Conservation (phyloP, 345 rosid genomes). For the Draba incana region DNA sequence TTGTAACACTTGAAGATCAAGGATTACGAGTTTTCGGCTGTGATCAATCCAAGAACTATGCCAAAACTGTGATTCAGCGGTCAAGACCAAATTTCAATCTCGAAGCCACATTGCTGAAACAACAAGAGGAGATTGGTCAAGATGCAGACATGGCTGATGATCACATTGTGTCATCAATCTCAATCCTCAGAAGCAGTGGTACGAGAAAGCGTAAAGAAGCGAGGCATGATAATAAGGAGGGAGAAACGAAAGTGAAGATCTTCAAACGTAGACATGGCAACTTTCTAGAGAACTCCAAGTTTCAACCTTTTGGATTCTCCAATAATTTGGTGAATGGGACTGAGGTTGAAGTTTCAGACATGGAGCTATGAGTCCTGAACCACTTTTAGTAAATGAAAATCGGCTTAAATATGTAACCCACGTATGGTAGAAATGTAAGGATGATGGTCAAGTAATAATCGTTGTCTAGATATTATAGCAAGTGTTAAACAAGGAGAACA, state of each 20-base stretch:
- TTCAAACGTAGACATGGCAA: constrained; percentile 48
- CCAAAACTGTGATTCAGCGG: constrained; percentile 49
- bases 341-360: constrained; percentile 53
- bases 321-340: constrained; percentile 48
- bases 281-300: constrained; percentile 33
- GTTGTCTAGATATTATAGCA: constrained; percentile 30
- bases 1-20: constrained; percentile 58
- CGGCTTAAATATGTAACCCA: constrained; percentile 12
- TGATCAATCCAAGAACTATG: constrained; percentile 52
- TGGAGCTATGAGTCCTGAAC: constrained; percentile 38
- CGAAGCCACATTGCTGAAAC: constrained; percentile 27
- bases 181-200: constrained; percentile 32
- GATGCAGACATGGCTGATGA: constrained; percentile 43
- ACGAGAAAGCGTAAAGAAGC: constrained; percentile 77
- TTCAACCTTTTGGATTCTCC: constrained; percentile 37
- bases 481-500: too few relatives aligned
- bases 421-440: constrained; percentile 17
- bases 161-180: constrained; percentile 28
- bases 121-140: constrained; percentile 32
- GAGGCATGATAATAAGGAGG: constrained; percentile 42
- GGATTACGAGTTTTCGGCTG: constrained; percentile 61
- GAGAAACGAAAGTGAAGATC: constrained; percentile 49
- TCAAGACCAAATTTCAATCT: constrained; percentile 45
- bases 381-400: background rate
- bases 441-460: constrained; percentile 21